Evolutionary conservation across 2,329 filamentous ascomycete genomes (phyloP), one percentile per base, ranked within the genome.

Genomic region (Calonectria ilicicola): DNA sequence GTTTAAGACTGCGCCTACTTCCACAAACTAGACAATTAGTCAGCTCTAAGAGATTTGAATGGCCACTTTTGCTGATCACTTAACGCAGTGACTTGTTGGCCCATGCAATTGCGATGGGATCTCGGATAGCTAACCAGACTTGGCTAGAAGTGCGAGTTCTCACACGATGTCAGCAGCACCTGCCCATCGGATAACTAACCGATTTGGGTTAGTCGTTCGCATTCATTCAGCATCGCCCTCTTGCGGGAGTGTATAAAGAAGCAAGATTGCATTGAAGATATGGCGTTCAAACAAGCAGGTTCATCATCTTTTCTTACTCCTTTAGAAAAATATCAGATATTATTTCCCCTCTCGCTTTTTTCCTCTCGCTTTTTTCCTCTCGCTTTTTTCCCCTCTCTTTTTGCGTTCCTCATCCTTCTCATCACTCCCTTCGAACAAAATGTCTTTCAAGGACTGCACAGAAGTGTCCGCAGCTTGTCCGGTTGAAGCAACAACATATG

Each of bases 401-500:
- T 9, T n/a, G 29, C n/a, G n/a, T 29, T 32, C 19, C 21, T n/a
- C 14, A 6, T 2, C 15, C 19, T 9, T 9, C 7, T 17, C 15
- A 4, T 7, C 46, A 1, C 17, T 51, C 26, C 15, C 12, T 9
- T 29, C n/a, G 29, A 10, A 23, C 15, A 29, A 5, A 27, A 66
- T 66, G 64, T 42, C 23, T 21, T n/a, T 42, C 27, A 44, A 32
- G 10, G 62, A 74, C 60, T 80, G 76, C 60, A 47, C 74, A 17
- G 38, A 76, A 29, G 71, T 79, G 51, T 80, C 83, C 2, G 67
- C 68, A 14, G 62, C 58, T 19, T 80, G 78, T 27, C 74, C 75
- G 1, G 79, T 82, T 38, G 70, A 79, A 64, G 73, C 64, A 10
- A 78, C 80, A 14, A 69, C 78, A 19, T 80, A 77, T 64, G 79